phyloP scores from a whole-genome alignment of 352 stramenopile species.

The Ophiocytium majus region DNA sequence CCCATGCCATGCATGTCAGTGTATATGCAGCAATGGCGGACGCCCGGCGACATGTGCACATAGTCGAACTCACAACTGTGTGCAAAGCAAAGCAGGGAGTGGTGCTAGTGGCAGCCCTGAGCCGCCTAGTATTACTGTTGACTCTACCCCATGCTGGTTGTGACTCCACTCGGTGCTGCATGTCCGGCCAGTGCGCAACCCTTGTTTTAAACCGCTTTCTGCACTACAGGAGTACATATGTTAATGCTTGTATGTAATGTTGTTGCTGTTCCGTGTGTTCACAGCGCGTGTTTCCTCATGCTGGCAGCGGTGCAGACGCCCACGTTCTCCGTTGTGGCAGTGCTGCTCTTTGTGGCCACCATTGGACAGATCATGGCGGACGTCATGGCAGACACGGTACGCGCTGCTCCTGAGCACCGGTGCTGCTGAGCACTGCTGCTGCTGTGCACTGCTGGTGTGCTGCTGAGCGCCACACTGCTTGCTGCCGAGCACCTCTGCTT shows the following conservation, averaged over 20 bases:
- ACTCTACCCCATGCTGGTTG: no score
- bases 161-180: background rate
- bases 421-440: no score
- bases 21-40: no score
- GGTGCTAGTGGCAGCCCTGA: background rate
- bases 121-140: no score
- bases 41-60: no score
- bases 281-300: conserved; percentile 10
- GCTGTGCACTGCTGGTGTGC: no score
- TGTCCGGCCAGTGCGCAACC: background rate
- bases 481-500: no score
- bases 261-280: background rate
- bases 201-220: background rate
- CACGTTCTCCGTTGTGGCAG: conserved; percentile 26
- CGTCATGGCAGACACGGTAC: conserved; percentile 64
- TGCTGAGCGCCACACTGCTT: no score
- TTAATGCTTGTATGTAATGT: background rate
- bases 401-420: no score
- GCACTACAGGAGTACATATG: background rate
- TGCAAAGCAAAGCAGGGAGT: no score
- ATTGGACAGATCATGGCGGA: conserved; percentile 63
- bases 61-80: no score
- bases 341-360: conserved; percentile 60
- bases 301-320: background rate
- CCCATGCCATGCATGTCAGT: no score